Conservation (phyloP, 352 stramenopile species). For the Phytopythium ostracodes region DNA sequence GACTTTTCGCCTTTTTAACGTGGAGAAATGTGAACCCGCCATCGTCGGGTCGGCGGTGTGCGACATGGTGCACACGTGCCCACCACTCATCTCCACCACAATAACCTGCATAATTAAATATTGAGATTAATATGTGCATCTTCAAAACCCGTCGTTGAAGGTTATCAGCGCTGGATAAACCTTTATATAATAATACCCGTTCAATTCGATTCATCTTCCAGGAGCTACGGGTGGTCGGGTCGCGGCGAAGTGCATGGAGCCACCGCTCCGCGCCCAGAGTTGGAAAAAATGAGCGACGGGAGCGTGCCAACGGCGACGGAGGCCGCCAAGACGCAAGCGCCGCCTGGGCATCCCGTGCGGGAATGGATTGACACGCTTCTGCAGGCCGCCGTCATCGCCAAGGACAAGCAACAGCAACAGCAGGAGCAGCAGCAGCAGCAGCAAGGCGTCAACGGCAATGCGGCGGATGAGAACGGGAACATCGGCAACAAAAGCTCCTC, state of each 20-base stretch:
- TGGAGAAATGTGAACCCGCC: not conserved
- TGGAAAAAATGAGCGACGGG: conserved; percentile 21
- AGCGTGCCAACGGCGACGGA: conserved; percentile 1
- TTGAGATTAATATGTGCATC: not conserved
- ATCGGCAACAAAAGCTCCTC: not conserved
- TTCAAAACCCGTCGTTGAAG: not conserved
- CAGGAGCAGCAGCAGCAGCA: conserved; percentile 2
- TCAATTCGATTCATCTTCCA: not conserved
- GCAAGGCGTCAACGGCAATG: not conserved
- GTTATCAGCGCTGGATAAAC: no score
- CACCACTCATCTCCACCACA: conserved; percentile 6
- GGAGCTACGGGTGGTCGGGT: not conserved
- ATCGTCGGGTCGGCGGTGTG: conserved; percentile 13
- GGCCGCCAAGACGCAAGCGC: conserved; percentile 9
- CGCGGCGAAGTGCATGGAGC: not conserved
- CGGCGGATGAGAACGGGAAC: not conserved
- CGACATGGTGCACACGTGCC: conserved; percentile 28
- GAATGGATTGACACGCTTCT: conserved; percentile 83
- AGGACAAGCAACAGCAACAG: conserved; percentile 34
- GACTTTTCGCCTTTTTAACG: not conserved
- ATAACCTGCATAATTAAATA: conserved; percentile 1
- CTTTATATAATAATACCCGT: conserved; percentile 2
- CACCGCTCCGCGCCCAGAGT: not conserved
- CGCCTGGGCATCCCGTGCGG: conserved; percentile 33
- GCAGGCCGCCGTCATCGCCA: conserved; percentile 69